A percentile compares a stretch with the other conserved stretches of the same genome.
phyloP scores from a whole-genome alignment of 371 early-diverging fungal genomes.

The Choanephora cucurbitarum region DNA sequence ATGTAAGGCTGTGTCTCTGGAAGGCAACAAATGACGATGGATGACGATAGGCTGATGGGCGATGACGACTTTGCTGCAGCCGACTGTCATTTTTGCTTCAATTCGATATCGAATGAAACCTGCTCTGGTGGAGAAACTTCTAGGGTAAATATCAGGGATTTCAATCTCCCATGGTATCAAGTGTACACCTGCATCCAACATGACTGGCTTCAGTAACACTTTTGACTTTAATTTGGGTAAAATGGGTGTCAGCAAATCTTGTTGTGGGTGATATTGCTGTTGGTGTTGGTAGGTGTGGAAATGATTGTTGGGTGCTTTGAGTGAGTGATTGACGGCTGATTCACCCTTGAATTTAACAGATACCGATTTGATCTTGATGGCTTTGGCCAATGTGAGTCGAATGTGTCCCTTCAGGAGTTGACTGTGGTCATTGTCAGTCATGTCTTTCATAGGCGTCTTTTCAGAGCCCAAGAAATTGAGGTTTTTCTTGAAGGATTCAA shows the following conservation, averaged over 20 bases:
- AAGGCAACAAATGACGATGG: constrained; percentile 27
- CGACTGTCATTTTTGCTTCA: constrained; percentile 26
- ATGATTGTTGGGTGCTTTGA: constrained; percentile 22
- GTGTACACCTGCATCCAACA: constrained; percentile 8
- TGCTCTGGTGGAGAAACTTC: constrained; percentile 24
- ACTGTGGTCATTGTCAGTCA: constrained; percentile 1
- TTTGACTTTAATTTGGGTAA: constrained; percentile 24
- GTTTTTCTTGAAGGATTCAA: too few relatives aligned
- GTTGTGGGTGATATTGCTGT: constrained; percentile 7
- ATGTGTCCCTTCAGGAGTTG: constrained; percentile 28
- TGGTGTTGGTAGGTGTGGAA: constrained; percentile 24
- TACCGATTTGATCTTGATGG: constrained; percentile 38
- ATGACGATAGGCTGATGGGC: constrained; percentile 29
- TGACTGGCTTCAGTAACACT: constrained; percentile 6
- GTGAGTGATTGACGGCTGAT: constrained; percentile 10
- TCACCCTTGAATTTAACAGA: constrained; percentile 31
- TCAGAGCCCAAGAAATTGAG: too few relatives aligned
- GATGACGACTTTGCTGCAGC: constrained; percentile 24
- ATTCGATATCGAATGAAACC: constrained; percentile 31
- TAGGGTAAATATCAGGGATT: constrained; percentile 27
- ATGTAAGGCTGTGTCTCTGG: constrained; percentile 18
- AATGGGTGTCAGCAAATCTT: constrained; percentile 3
- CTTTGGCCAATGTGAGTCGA: constrained; percentile 16
- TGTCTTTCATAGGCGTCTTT: too few relatives aligned
- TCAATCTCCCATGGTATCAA: constrained; percentile 33